Conservation (phyloP, 371 early-diverging fungal genomes). For the Rhizopus delemar region DNA sequence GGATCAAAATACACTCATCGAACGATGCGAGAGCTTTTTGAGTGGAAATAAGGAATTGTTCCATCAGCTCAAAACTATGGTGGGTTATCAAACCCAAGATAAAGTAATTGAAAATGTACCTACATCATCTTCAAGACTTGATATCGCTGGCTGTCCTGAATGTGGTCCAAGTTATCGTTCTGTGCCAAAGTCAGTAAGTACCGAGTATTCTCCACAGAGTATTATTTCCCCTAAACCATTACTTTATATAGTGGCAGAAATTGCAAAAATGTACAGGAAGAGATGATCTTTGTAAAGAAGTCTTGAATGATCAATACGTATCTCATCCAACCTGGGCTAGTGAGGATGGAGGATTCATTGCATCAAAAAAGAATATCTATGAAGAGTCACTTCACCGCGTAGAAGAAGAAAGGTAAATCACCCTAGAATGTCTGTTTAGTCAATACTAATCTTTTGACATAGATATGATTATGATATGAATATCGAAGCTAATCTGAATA, state of each 20-base stretch:
- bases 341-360: constrained; percentile 92
- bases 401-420: constrained; percentile 88
- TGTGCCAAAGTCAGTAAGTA: constrained; percentile 64
- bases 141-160: constrained; percentile 8
- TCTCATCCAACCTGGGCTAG: constrained; percentile 94
- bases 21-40: constrained; percentile 79
- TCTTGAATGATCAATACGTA: constrained; percentile 94
- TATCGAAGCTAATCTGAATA: constrained; percentile 89
- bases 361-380: constrained; percentile 89
- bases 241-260: constrained; percentile 41
- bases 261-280: constrained; percentile 77
- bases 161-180: constrained; percentile 48
- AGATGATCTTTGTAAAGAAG: constrained; percentile 86
- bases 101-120: constrained; percentile 36
- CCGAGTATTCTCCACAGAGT: no score
- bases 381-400: constrained; percentile 95
- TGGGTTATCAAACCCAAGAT: constrained; percentile 77
- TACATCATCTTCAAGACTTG: constrained; percentile 4
- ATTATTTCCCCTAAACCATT: no score
- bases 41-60: constrained; percentile 74
- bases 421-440: constrained; percentile 26
- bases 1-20: constrained; percentile 77
- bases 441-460: constrained; percentile 31
- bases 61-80: constrained; percentile 88
- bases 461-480: constrained; percentile 88